Conservation (phyloP, 805 yeast genomes). For the Cyberlindnera xishuangbannaensis region DNA sequence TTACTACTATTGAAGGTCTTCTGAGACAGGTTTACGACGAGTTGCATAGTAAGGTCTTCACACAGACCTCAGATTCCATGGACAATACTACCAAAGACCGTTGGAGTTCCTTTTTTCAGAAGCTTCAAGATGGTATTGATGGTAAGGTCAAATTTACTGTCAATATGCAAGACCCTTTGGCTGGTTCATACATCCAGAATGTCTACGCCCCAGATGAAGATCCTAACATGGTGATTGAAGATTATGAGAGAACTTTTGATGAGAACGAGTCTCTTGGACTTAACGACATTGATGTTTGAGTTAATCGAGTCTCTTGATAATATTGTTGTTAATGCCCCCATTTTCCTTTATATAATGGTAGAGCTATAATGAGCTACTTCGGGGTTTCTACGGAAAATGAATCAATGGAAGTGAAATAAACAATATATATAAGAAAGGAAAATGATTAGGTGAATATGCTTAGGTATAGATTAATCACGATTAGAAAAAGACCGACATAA, state of each 20-base stretch:
- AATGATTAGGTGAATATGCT: background rate
- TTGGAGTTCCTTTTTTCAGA: conserved; percentile 77
- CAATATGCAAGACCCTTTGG: conserved; percentile 89
- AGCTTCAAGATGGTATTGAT: conserved; percentile 68
- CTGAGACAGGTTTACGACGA: conserved; percentile 86
- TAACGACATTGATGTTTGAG: conserved; percentile 34
- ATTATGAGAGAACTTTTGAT: conserved; percentile 80
- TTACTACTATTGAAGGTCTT: conserved; percentile 94
- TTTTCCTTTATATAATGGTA: too few relatives aligned
- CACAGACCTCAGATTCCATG: conserved; percentile 90
- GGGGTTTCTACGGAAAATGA: too few relatives aligned
- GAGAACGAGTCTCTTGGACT: conserved; percentile 93
- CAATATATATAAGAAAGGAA: background rate
- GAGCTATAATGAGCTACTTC: too few relatives aligned
- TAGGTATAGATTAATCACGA: too few relatives aligned
- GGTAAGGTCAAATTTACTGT: conserved; percentile 84
- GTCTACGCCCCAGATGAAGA: conserved; percentile 98
- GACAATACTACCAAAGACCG: conserved; percentile 66
- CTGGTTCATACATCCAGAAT: conserved; percentile 92
- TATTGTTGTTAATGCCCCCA: too few relatives aligned
- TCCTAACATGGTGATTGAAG: conserved; percentile 91
- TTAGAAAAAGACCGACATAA: too few relatives aligned
- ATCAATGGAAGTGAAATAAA: too few relatives aligned
- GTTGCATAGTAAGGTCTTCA: conserved; percentile 75
- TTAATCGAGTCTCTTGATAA: too few relatives aligned